phyloP scores from a whole-genome alignment of 2,329 filamentous ascomycete genomes.

The Dichotomopilus funicola region DNA sequence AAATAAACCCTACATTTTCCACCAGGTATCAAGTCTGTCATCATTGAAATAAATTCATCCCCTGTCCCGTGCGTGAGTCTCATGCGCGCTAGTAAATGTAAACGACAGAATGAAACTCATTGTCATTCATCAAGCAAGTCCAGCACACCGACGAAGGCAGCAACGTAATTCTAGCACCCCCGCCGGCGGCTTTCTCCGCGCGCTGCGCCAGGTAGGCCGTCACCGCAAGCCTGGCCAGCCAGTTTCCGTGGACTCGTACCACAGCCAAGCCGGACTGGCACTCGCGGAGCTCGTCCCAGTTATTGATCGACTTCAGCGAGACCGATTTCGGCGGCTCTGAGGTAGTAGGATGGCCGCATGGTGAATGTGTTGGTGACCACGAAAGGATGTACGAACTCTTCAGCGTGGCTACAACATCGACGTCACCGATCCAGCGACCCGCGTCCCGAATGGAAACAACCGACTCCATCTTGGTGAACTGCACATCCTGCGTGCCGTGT shows the following conservation, averaged over 20 bases:
- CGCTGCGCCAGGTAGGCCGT: not conserved
- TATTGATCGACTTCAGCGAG: not conserved
- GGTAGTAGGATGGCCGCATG: not conserved
- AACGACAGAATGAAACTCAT: not conserved
- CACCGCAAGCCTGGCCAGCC: not conserved
- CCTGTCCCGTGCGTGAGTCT: not conserved
- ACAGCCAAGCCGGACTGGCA: not conserved
- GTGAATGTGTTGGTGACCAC: not conserved
- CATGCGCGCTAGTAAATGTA: not conserved
- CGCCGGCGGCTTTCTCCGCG: not conserved
- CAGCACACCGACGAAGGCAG: not conserved
- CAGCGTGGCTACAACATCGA: not conserved
- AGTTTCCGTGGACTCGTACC: not conserved
- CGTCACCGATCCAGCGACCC: not conserved
- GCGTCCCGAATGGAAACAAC: not conserved
- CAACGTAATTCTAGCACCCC: not conserved
- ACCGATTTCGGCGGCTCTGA: not conserved
- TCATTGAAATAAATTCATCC: not conserved
- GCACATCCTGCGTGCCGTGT: not conserved
- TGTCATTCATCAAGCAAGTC: not conserved
- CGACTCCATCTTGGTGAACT: not conserved
- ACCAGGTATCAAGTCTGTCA: not conserved
- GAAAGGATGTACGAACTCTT: not conserved
- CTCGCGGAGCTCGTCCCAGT: not conserved
- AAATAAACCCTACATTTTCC: too few relatives aligned